A percentile compares a stretch with the other conserved stretches of the same genome.
These are phyloP conservation scores for Pythium coloratum DNA, from an alignment of 352 stramenopile species.

Conservation along the genomic window DNA sequence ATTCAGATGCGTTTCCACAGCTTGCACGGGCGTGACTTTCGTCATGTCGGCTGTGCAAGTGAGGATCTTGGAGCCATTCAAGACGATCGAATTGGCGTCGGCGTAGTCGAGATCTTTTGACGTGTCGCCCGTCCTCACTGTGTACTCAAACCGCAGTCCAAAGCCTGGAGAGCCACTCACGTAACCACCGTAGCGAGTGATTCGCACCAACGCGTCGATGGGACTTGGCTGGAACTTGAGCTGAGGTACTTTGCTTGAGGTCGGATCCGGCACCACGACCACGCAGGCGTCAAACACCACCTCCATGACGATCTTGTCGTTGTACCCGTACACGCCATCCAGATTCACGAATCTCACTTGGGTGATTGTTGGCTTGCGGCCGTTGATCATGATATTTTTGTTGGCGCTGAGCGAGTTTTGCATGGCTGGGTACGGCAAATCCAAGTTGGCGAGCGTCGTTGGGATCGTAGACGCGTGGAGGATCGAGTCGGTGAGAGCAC, in stretches of 20 bases:
- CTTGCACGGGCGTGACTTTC: conserved; percentile 40
- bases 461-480: conserved; percentile 65
- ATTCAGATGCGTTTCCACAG: conserved; percentile 75
- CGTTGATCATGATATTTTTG: conserved; percentile 70
- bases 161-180: conserved; percentile 50
- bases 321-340: conserved; percentile 62
- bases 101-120: conserved; percentile 68
- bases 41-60: conserved; percentile 49
- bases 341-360: conserved; percentile 51
- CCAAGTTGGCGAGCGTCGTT: conserved; percentile 61
- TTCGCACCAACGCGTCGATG: conserved; percentile 32
- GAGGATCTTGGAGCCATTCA: conserved; percentile 71
- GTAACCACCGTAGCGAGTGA: conserved; percentile 63
- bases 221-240: conserved; percentile 59
- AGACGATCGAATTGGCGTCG: conserved; percentile 45
- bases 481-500: conserved; percentile 44
- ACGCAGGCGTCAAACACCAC: conserved; percentile 72
- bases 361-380: conserved; percentile 59
- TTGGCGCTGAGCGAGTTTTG: conserved; percentile 69
- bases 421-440: conserved; percentile 67
- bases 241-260: conserved; percentile 37
- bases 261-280: conserved; percentile 27
- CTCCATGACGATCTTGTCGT: conserved; percentile 58
- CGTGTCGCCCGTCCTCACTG: conserved; percentile 69
- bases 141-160: conserved; percentile 73